Percentiles rank a stretch among this genome's conserved stretches.
These are phyloP conservation scores for Akanthomyces lecanii DNA, from an alignment of 2,329 filamentous ascomycete genomes.

Conservation along the genomic window DNA sequence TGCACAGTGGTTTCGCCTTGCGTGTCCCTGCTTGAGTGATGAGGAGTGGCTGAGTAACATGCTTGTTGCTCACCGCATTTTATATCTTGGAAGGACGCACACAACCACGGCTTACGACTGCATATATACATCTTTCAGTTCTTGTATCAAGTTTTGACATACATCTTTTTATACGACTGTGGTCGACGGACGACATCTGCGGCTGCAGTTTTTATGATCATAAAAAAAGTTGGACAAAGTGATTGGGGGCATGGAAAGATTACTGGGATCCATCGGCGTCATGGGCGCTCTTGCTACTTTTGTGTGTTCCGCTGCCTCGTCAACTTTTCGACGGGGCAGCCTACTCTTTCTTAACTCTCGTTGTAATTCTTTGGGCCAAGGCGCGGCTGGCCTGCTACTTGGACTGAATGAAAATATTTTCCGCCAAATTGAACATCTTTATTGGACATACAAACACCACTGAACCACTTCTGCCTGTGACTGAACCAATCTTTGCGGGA, in stretches of 20 bases:
- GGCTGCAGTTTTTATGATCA: slow-evolving; percentile 27
- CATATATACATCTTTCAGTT: slow-evolving; percentile 33
- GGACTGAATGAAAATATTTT: slow-evolving; percentile 12
- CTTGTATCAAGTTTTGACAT: slow-evolving; percentile 41
- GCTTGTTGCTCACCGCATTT: not conserved
- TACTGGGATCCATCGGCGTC: slow-evolving; percentile 26
- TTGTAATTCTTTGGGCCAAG: slow-evolving; percentile 17
- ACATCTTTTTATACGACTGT: slow-evolving; percentile 29
- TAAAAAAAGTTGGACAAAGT: slow-evolving; percentile 25
- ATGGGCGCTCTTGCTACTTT: slow-evolving; percentile 24
- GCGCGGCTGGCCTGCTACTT: slow-evolving; percentile 15
- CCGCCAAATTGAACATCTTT: slow-evolving; percentile 15
- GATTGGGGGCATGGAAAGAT: slow-evolving; percentile 24
- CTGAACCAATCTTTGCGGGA: not conserved
- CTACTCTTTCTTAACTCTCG: slow-evolving; percentile 21
- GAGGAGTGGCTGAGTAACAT: not conserved
- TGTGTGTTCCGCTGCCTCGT: slow-evolving; percentile 20
- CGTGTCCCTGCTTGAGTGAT: not conserved
- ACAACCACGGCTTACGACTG: slow-evolving; percentile 16
- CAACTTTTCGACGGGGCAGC: slow-evolving; percentile 5
- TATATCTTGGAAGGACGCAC: slow-evolving; percentile 6
- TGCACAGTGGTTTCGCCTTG: not conserved
- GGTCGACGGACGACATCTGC: slow-evolving; percentile 21
- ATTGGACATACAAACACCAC: not conserved
- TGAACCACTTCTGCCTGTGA: not conserved